Evolutionary conservation across 805 yeast species (phyloP).

Genomic region (Saccharomycopsis vini): DNA sequence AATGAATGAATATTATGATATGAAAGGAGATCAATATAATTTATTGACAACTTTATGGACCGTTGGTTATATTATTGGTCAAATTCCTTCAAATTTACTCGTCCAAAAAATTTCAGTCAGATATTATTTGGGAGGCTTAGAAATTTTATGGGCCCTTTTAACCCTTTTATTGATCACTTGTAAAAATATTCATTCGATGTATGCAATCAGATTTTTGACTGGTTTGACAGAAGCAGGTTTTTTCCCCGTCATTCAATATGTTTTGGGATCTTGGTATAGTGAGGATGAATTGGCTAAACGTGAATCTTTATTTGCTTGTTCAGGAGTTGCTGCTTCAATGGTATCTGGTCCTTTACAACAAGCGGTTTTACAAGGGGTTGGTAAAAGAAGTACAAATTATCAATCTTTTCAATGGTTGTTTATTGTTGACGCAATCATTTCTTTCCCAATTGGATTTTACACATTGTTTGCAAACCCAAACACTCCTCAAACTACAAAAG

Average conservation of each 20-base stretch:
- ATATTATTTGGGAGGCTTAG: conserved; percentile 14
- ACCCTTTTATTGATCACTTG: conserved; percentile 20
- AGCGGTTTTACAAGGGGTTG: conserved; percentile 24
- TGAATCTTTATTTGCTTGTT: conserved; percentile 25
- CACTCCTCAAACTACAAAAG: conserved; percentile 24
- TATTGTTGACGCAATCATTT: conserved; percentile 40
- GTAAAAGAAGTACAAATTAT: conserved; percentile 18
- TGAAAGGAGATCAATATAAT: conserved; percentile 13
- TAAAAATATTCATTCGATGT: conserved; percentile 28
- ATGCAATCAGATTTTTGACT: conserved; percentile 32
- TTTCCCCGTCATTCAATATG: conserved; percentile 32
- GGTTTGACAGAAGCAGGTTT: conserved; percentile 20
- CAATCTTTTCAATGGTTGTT: conserved; percentile 41
- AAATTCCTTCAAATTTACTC: conserved; percentile 27
- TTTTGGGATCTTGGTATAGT: conserved; percentile 33
- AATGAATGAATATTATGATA: neutral
- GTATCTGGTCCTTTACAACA: conserved; percentile 34
- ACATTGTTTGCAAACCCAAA: conserved; percentile 34
- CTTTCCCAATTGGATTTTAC: conserved; percentile 36
- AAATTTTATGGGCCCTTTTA: conserved; percentile 18
- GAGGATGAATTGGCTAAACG: conserved; percentile 32
- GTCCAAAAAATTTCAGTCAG: conserved; percentile 22
- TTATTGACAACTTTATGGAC: conserved; percentile 21
- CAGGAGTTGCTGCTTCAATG: conserved; percentile 30
- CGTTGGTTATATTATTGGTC: conserved; percentile 26